Percentiles rank a stretch among this genome's conserved stretches.
phyloP scores from a whole-genome alignment of 2,329 filamentous ascomycete species.

The Neofusicoccum sp. region DNA sequence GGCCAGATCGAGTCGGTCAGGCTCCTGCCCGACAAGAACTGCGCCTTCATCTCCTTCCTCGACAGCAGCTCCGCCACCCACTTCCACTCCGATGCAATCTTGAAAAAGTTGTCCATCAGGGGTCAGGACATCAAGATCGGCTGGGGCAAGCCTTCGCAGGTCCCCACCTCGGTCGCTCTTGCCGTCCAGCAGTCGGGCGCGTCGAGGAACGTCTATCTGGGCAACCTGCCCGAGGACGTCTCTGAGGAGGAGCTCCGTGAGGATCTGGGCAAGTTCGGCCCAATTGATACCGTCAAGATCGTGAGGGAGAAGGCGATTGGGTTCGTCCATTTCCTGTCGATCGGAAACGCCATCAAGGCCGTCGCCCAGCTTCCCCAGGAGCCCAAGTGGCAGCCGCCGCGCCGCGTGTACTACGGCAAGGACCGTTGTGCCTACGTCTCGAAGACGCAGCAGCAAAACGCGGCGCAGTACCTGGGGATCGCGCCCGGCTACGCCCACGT shows the following conservation, averaged over 20 bases:
- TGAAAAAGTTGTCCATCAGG: conserved; percentile 98
- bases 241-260: conserved; percentile 90
- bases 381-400: conserved; percentile 91
- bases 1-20: conserved; percentile 99
- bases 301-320: conserved; percentile 97
- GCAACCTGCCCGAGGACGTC: conserved; percentile 87
- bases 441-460: conserved; percentile 99
- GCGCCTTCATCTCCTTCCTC: conserved; percentile 98
- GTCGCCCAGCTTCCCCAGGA: conserved; percentile 95
- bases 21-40: conserved; percentile 97
- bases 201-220: conserved; percentile 94
- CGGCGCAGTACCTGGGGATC: conserved; percentile 95
- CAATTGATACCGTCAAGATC: conserved; percentile 96
- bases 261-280: conserved; percentile 92
- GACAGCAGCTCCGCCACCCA: conserved; percentile 97
- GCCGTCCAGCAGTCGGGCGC: conserved; percentile 97
- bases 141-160: conserved; percentile 98
- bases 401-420: conserved; percentile 97
- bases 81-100: conserved; percentile 98
- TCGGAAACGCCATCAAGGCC: conserved; percentile 97
- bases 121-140: conserved; percentile 99
- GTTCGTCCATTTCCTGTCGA: conserved; percentile 95
- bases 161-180: conserved; percentile 94
- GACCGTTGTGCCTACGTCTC: conserved; percentile 98
- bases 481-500: conserved; percentile 95